Evolutionary conservation across 2,329 filamentous ascomycete species (phyloP), one percentile per base, ranked within the genome.

Genomic region (Exophiala aquamarina): DNA sequence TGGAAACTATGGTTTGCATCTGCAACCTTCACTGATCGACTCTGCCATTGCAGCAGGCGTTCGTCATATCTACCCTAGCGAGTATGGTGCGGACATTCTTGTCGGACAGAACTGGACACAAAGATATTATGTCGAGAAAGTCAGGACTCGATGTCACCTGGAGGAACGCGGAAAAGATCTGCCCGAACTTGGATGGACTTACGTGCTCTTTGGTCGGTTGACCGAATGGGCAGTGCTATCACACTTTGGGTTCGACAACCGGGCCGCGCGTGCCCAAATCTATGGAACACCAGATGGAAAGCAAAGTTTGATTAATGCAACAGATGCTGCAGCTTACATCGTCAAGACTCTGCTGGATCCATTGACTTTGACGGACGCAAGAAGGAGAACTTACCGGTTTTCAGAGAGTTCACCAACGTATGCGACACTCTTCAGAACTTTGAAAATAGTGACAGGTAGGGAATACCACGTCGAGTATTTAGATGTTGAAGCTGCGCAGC

Each of bases 31-130:
- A n/a, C 58, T 72, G 28, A 70, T 71, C 29, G 64, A 72, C 56
- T 66, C 67, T 32, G 56, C 63, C 7, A 60, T 72, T 39, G 46
- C 51, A 20, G 69, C 68, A 13, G 65, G 67, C 4, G 69, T 71
- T 23, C 69, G 66, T 49, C 65, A 66, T 20, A 70, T 69, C 58
- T 66, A 67, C 35, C 69, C 68, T 8, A 70, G 66, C 44, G 66
- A 71, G 26, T 54, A 44, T 32, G 52, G 48, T 11, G 46, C 52
- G 11, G 52, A 54, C 34, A 19, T 54, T 10, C 40, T 39, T 10
- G 37, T 46, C 15, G 47, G 40, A 11, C 20, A 44, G 33, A 54
- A 48, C 41, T 44, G 36, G 44, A 40, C 42, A 3, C 47, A 50
- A 19, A 42, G 41, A 14, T 54, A 50, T 35, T 50, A 54, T 35